phyloP scores from a whole-genome alignment of 192 early-diverging fungal species.

The Coemansia aciculifera region DNA sequence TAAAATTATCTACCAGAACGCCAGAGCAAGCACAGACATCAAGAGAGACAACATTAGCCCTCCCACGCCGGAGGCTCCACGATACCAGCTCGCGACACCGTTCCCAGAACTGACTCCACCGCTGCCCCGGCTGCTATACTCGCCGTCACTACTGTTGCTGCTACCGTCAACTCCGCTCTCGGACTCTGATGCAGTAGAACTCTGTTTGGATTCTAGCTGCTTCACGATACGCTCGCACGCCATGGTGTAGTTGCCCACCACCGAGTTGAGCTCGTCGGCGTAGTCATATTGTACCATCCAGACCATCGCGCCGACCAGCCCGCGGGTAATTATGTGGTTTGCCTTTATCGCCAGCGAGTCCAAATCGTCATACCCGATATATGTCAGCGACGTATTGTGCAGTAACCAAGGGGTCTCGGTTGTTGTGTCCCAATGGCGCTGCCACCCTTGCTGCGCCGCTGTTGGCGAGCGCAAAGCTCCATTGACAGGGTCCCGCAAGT shows the following conservation, averaged over 20 bases:
- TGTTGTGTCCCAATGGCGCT: slow-evolving; percentile 63
- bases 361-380: slow-evolving; percentile 73
- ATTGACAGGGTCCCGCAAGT: slow-evolving; percentile 37
- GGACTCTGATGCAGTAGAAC: neutral
- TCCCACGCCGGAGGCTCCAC: neutral
- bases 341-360: slow-evolving; percentile 64
- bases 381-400: slow-evolving; percentile 58
- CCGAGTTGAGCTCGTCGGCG: slow-evolving; percentile 55
- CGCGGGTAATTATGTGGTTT: slow-evolving; percentile 46
- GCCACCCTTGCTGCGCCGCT: slow-evolving; percentile 55
- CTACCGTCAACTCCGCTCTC: neutral
- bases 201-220: slow-evolving; percentile 7
- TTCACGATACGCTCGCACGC: slow-evolving; percentile 27
- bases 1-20: neutral
- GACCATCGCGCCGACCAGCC: slow-evolving; percentile 68
- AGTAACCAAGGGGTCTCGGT: slow-evolving; percentile 73
- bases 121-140: neutral
- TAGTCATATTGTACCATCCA: slow-evolving; percentile 70
- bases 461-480: slow-evolving; percentile 33
- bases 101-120: neutral
- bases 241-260: slow-evolving; percentile 37
- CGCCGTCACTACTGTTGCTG: neutral
- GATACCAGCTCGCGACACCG: neutral
- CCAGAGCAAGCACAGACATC: neutral
- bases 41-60: neutral